Conservation (phyloP, 1,284 basidiomycete genomes). For the Trametes sp. region DNA sequence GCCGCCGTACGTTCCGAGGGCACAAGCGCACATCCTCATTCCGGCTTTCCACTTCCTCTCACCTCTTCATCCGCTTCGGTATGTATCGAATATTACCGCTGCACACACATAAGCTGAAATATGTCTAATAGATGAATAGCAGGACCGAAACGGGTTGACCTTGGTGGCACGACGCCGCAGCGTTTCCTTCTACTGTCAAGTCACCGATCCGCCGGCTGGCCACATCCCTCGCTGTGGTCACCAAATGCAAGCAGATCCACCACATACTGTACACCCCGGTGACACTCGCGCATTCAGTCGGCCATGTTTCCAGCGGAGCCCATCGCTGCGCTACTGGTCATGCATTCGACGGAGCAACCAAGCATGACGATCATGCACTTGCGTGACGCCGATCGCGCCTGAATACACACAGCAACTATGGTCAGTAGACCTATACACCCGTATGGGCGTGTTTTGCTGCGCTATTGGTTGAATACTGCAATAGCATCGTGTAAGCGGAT, state of each 20-base stretch:
- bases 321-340: conserved; percentile 25
- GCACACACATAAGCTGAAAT: not conserved
- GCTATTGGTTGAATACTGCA: not conserved
- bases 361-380: conserved; percentile 13
- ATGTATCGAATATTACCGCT: not conserved
- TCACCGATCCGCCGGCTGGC: conserved; percentile 21
- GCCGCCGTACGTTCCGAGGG: conserved; percentile 20
- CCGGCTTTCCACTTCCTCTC: not conserved
- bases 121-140: too few relatives aligned
- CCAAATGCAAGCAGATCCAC: not conserved
- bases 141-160: too few relatives aligned
- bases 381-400: conserved; percentile 22
- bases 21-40: conserved; percentile 7
- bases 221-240: conserved; percentile 9
- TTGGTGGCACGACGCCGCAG: not conserved
- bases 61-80: not conserved
- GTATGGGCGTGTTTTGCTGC: not conserved
- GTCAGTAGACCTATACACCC: conserved; percentile 14
- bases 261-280: conserved; percentile 6
- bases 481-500: too few relatives aligned
- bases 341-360: conserved; percentile 13
- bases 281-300: conserved; percentile 18
- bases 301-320: conserved; percentile 13
- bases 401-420: conserved; percentile 7
- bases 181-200: conserved; percentile 23